Base-by-base conservation (phyloP, 1,139 yeast species). In the Magnusiomyces ingens region DNA sequence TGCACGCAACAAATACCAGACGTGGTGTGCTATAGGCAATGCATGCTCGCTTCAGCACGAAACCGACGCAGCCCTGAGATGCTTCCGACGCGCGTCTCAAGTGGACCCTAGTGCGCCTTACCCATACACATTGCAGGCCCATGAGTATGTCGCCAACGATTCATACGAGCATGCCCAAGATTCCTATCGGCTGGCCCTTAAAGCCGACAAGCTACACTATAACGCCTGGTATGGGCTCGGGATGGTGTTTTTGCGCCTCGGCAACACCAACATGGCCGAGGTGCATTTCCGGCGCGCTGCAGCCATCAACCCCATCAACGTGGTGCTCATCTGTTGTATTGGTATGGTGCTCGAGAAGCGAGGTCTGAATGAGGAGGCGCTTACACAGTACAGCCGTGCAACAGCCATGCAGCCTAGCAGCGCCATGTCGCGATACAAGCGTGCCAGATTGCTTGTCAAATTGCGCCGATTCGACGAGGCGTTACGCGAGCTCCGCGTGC, bases 211-310 rank as follows among this genome's bases (percentile, higher is more conserved):
- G 50, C 77, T 93, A 55, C 97, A 90, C 67, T 93, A 91, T 68
- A 93, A 93, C 70, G 98, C 99, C 0, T 82, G 93, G 64, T 94
- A 93, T 64, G 99, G 99, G 21, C 79, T 94, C 56, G 99, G 99
- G 6, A 90, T 90, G 95, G 95, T 91, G 43, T 87, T 85, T 67
- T 78, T 90, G 67, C 87, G 90, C 62, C 72, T 90, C 52, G 98
- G 97, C 2, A 91, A 89, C 63, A 82, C 82, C 62, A 82, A 79
- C 47, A 82, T 83, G 64, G 96, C 99, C 0, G 93, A 90, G 62
- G 79, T 82, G 58, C 95, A 90, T 68, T 90, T 93, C 72, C 75
- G 89, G 51, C 86, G 85, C 63, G 99, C 99, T 0, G 81, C 88
- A 18, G 80, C 85, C 44, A 88, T 93, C 53, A 93, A 93, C 64